Base-by-base conservation (phyloP, 805 yeast genomes). In the Saccharomycopsis javanensis region DNA sequence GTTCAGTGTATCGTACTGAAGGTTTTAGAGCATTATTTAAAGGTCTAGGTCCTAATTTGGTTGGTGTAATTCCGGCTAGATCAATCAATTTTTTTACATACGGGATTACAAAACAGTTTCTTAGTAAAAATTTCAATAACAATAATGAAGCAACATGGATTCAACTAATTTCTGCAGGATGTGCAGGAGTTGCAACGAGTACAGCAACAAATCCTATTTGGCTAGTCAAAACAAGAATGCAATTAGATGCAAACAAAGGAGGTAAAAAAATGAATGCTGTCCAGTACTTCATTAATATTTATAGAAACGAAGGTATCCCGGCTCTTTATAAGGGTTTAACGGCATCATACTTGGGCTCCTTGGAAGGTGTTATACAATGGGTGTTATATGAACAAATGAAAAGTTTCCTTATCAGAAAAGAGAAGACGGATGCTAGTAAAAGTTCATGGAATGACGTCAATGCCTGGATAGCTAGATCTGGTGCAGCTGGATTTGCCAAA, bases 161-260 rank as follows among this genome's bases (percentile, higher is more conserved):
- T 20, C 98, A 94, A 71, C 73, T 95, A 56, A 66, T 82, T 38
- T 82, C 97, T 1, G 99, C 97, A 5, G 82, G 91, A 0, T 78
- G 79, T 64, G 99, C 99, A 0, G 99, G 99, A 4, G 75, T 92
- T 67, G 92, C 85, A 16, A 94, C 99, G 0, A 85, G 96, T 4
- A 92, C 99, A 0, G 96, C 90, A 13, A 94, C 99, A 0, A 94
- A 94, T 68, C 99, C 99, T 11, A 94, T 94, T 58, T 94, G 99
- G 99, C 75, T 94, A 60, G 84, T 94, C 60, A 94, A 94, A 72
- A 94, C 99, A 0, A 78, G 99, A 66, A 78, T 94, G 55, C 99
- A 94, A 68, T 76, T 94, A 55, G 99, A 94, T 69, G 86, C 85
- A 67, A 27, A 35, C 1, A 70, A 73, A n/a, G 72, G 69, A 54